Base-by-base conservation (phyloP, 306 rosid species). In the Canavalia ensiformis region DNA sequence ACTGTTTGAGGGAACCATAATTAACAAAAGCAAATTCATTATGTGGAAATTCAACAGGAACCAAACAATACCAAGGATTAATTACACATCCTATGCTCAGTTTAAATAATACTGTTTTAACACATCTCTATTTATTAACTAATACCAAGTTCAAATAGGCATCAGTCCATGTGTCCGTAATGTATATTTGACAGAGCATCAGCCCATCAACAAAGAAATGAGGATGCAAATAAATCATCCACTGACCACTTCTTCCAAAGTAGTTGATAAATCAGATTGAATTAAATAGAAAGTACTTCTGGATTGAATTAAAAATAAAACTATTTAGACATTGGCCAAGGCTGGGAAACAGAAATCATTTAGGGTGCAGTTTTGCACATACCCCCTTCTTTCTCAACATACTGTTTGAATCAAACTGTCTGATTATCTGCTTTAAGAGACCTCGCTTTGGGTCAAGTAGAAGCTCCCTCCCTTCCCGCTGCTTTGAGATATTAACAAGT, bases 381-480 rank as follows among this genome's bases (percentile, higher is more conserved):
- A 95, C 99, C 94, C 99, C 99, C 86, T 89, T 95, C 91, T 88
- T 93, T 71, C 99, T 87, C 85, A 95, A 73, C n/a, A 71, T 84
- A 83, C 94, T 93, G 69, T 71, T 86, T 33, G 99, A 93, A 82
- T 95, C 97, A 49, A 86, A 93, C 84, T 95, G 97, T 78, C 99
- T 88, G 68, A 91, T 85, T 55, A 95, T 95, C 86, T 90, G 95
- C 91, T 89, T 95, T 47, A 95, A 76, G 82, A 95, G 97, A 78
- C 91, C 95, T 50, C 95, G 88, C 74, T 86, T 93, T 73, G 97
- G 93, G 71, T 95, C 97, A 46, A 95, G 90, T 41, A 95, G 86
- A 87, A 95, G 95, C 84, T 90, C 85, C 92, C 97, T 93, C 75
- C 97, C 97, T 35, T 86, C 86, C 85, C 79, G 92, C 73, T 87